Evolutionary conservation across 805 yeast genomes (phyloP).

Genomic region (Metschnikowia proteae): DNA sequence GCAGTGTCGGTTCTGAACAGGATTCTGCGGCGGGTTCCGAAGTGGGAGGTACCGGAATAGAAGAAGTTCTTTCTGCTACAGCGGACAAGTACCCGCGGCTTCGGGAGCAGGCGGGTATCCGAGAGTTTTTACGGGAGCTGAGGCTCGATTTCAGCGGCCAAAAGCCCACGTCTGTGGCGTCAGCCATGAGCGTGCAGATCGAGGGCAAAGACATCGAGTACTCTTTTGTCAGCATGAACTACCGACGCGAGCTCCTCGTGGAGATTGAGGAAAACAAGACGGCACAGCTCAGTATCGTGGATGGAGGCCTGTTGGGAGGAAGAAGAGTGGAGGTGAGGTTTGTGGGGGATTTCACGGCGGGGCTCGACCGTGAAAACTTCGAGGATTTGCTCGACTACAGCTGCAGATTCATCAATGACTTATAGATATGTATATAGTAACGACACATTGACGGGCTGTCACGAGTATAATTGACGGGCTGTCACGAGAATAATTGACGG

Average conservation of each 20-base stretch:
- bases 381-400: slow-evolving; percentile 24
- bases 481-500: too few species aligned
- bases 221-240: slow-evolving; percentile 40
- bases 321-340: slow-evolving; percentile 38
- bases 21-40: too few species aligned
- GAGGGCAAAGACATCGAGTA: slow-evolving; percentile 40
- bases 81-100: slow-evolving; percentile 28
- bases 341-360: slow-evolving; percentile 13
- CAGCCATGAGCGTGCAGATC: slow-evolving; percentile 35
- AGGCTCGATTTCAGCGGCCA: slow-evolving; percentile 41
- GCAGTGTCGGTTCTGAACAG: background rate
- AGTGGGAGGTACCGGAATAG: slow-evolving; percentile 8
- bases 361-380: slow-evolving; percentile 21
- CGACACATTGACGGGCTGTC: too few species aligned
- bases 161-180: slow-evolving; percentile 34
- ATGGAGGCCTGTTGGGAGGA: slow-evolving; percentile 61
- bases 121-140: slow-evolving; percentile 35
- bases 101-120: slow-evolving; percentile 40
- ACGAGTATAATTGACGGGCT: too few species aligned
- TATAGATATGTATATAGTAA: slow-evolving; percentile 10
- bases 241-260: slow-evolving; percentile 45
- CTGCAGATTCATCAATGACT: slow-evolving; percentile 15
- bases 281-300: slow-evolving; percentile 44
- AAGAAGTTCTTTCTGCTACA: slow-evolving; percentile 17
- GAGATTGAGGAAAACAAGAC: slow-evolving; percentile 28